Evolutionary conservation across 2,329 filamentous ascomycete species (phyloP), one percentile per base, ranked within the genome.

Genomic region (Metarhizium anisopliae): DNA sequence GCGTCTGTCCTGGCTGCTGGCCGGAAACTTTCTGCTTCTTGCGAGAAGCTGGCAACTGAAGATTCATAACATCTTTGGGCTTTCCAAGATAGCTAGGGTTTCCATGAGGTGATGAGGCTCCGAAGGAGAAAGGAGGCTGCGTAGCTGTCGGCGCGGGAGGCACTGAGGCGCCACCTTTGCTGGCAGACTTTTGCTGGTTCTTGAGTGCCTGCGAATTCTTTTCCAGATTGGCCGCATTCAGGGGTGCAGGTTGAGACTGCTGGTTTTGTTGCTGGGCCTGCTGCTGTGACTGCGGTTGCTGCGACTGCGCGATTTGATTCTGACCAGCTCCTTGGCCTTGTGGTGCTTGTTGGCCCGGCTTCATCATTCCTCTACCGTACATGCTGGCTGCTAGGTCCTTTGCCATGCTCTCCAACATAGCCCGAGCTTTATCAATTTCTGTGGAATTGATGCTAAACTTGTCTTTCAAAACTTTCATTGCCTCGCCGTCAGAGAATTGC

Each of bases 61-160:
- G 70, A 53, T 80, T 78, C 40, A 81, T 80, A 25, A 25, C 25
- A 36, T 84, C 68, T 52, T 76, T 72, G 2, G 77, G 72, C 64
- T 75, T 78, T 64, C 69, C 73, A 50, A 78, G 76, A 59, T 83
- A 84, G 6, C 72, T 74, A 2, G 83, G 83, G 56, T 80, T 78
- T 13, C 82, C 83, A 59, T 83, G 79, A 36, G 83, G 83, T 6
- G 83, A 84, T 8, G 74, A 70, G 18, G 74, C 77, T 13, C 77
- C 77, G 56, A 85, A 76, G 30, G 73, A 69, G 65, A 83, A 83
- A 0, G 82, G 82, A 16, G 81, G 77, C 59, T 83, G 80, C 14
- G 76, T 63, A 1, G 77, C 77, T 0, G 80, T 85, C 16, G 83
- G 82, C 10, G 83, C 81, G 13, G 80, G 74, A 3, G 82, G 81